A percentile compares a stretch with the other conserved stretches of the same genome.
These are phyloP conservation scores for Phytophthora citricola DNA, from an alignment of 352 stramenopile species.

Conservation along the genomic window DNA sequence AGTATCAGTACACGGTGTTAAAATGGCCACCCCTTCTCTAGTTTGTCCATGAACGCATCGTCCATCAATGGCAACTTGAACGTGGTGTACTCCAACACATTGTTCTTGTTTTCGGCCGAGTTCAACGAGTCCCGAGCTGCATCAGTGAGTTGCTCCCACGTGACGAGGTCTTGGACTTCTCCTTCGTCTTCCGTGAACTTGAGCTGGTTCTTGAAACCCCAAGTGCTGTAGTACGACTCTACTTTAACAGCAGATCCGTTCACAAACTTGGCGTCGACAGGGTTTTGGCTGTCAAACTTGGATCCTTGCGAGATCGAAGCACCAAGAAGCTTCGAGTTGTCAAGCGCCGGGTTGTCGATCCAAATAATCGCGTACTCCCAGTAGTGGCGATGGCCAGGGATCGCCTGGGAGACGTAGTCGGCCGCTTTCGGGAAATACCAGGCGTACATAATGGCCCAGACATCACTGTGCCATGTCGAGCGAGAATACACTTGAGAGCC, in stretches of 20 bases:
- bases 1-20: too few relatives aligned
- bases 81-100: too few relatives aligned
- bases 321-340: conserved; percentile 12
- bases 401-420: conserved; percentile 6
- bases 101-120: too few relatives aligned
- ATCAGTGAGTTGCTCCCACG: too few relatives aligned
- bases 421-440: conserved; percentile 48
- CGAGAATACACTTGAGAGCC: conserved; percentile 36
- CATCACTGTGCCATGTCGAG: conserved; percentile 26
- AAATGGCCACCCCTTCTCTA: too few relatives aligned
- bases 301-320: conserved; percentile 6
- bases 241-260: conserved; percentile 16
- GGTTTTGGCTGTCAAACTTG: not conserved
- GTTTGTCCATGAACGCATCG: too few relatives aligned
- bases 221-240: conserved; percentile 10
- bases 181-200: too few relatives aligned
- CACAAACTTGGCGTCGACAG: conserved; percentile 3
- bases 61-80: too few relatives aligned
- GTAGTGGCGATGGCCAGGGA: not conserved
- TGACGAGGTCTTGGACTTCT: too few relatives aligned
- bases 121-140: too few relatives aligned
- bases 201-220: not conserved
- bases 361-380: conserved; percentile 14
- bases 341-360: not conserved
- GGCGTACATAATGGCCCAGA: conserved; percentile 31